Base-by-base conservation (phyloP, 257 asterid genomes). In the Eustoma russellianum region DNA sequence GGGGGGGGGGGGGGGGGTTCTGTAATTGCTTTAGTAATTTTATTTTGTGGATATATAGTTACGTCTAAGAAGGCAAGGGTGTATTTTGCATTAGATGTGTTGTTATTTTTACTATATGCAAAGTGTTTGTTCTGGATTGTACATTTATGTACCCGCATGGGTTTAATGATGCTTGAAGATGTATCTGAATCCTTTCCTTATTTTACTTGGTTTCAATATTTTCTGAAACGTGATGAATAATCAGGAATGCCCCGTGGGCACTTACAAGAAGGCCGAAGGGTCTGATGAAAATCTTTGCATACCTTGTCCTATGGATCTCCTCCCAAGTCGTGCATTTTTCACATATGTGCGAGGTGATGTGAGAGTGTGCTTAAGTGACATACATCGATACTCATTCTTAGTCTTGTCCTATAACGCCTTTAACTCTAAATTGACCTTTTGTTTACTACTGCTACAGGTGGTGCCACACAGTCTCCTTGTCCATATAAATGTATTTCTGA, bases 181-280 rank as follows among this genome's bases (percentile, higher is more conserved):
- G 30, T 24, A 24, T 24, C 30, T 24, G 30, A 24, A 24, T 24
- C 30, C 30, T 24, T 24, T 24, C 30, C 30, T 24, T 24, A 24
- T 24, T 24, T 24, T 4, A 24, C 30, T 24, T 24, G 30, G 30
- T 24, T 24, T 24, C 30, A 24, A 24, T 24, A 24, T 24, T 24
- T 38, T 38, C 43, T 38, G 43, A 38, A 5, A 13, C 14, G 16
- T 34, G 16, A 41, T 33, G 17, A 11, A 9, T 13, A 17, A 44
- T 9, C 64, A 88, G 97, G 97, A 88, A 75, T 88, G 97, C 76
- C 93, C 89, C 59, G 73, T 78, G 69, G 95, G 95, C 66, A 88
- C 92, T 9, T 85, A 83, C 72, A 85, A 88, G 70, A 81, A 76
- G 64, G 76, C 48, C 63, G 94, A 79, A 79, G 97, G 97, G 66